Conservation (phyloP, 768 basidiomycete genomes). For the Lentinus tigrinus region DNA sequence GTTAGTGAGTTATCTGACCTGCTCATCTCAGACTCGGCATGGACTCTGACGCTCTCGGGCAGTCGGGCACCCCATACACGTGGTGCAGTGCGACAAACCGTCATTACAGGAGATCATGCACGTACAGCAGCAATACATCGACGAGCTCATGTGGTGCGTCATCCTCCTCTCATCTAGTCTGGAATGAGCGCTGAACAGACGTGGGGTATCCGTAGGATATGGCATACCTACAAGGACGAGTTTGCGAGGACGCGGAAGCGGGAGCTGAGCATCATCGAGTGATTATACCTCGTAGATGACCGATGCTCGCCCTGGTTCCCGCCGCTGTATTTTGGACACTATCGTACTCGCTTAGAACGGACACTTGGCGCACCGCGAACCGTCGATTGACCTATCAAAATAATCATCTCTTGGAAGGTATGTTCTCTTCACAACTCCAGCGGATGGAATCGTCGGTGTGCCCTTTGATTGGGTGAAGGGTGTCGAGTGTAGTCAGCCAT, state of each 20-base stretch:
- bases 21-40: too few relatives aligned
- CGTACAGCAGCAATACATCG: conserved; percentile 85
- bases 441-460: too few relatives aligned
- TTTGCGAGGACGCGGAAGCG: conserved; percentile 82
- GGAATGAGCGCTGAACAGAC: background rate
- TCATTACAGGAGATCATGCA: conserved; percentile 76
- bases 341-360: background rate
- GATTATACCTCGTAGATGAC: background rate
- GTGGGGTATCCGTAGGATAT: conserved; percentile 60
- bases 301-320: background rate
- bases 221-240: conserved; percentile 93
- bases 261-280: conserved; percentile 80
- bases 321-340: background rate
- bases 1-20: conserved; percentile 63
- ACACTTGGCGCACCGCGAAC: too few relatives aligned
- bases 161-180: background rate
- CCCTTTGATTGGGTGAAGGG: too few relatives aligned
- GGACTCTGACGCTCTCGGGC: background rate
- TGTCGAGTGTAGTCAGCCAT: too few relatives aligned
- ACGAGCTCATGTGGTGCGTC: conserved; percentile 82
- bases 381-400: too few relatives aligned
- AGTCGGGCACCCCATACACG: conserved; percentile 91
- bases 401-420: too few relatives aligned
- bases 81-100: conserved; percentile 75
- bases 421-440: too few relatives aligned